Base-by-base conservation (phyloP, 371 early-diverging fungal species). In the Chytridium lagenaria region DNA sequence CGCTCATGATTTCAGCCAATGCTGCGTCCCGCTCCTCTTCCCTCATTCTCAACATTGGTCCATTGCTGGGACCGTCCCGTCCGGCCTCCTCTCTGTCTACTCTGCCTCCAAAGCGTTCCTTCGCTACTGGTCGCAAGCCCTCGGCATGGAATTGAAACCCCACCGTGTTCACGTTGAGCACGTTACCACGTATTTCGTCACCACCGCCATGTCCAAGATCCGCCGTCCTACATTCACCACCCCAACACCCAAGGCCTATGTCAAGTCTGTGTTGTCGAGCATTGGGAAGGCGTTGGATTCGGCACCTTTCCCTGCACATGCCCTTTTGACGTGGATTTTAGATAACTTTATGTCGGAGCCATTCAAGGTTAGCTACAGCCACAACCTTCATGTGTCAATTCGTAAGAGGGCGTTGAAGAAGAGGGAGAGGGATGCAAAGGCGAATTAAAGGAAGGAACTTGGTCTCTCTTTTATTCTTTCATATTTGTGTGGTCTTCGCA, bases 41-140 rank as follows among this genome's bases (percentile, higher is more conserved):
- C 51, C 88, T 97, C 78, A 93, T 99, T 67, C 82, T 99, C 73
- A 98, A 95, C 84, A 82, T 94, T 65, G 99, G 98, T 98, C 99
- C 30, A 92, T 96, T 78, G 90, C 96, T 50, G 97, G 95, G 33
- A 81, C 92, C 37, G 83, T 94, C 33, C 94, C 99, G 49, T 91
- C 91, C 19, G 97, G 98, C 33, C 90, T 90, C 80, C 87, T 97
- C 70, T 88, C 95, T 49, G 91, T 94, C 34, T 99, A 99, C 87
- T 93, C 96, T 68, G 96, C 93, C 34, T 90, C 95, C 69, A 98
- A 98, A 82, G 91, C 97, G 0, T 98, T 97, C 85, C 84, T 99
- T 70, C 90, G 92, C 59, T 88, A 89, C 69, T 98, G 93, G 91
- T 92, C 95, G 61, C 91, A 91, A 81, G 92, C 95, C 26, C 84